A percentile compares a stretch with the other conserved stretches of the same genome.
These are phyloP conservation scores for Beauveria bassiana DNA, from an alignment of 2,329 filamentous ascomycete species.

Conservation along the genomic window DNA sequence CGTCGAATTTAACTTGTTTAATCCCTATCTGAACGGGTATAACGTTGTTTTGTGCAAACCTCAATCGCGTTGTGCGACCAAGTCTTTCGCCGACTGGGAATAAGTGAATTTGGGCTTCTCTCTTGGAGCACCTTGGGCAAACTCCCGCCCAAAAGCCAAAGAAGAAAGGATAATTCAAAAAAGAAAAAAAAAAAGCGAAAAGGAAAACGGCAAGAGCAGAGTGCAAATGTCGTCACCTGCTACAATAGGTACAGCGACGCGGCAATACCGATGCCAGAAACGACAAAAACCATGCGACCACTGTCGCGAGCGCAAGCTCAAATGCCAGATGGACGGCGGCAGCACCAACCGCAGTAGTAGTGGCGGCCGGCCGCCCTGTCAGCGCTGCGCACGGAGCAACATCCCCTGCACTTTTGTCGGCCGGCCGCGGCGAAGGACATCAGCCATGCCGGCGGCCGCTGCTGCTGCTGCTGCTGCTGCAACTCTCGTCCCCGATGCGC, in stretches of 20 bases:
- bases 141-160: background rate
- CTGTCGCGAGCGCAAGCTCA: slow-evolving; percentile 13
- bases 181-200: background rate
- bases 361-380: slow-evolving; percentile 2
- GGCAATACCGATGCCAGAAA: slow-evolving; percentile 13
- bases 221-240: background rate
- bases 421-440: slow-evolving; percentile 6
- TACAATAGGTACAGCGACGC: background rate
- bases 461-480: background rate
- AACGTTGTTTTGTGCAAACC: background rate
- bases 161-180: background rate
- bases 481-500: background rate
- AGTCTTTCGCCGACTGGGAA: background rate
- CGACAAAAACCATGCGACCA: slow-evolving; percentile 11
- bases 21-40: background rate
- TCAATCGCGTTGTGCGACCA: background rate
- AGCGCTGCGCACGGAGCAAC: slow-evolving; percentile 6
- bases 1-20: background rate
- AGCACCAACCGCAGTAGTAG: background rate
- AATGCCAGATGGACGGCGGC: slow-evolving; percentile 9
- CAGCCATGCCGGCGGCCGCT: background rate
- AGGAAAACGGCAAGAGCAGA: background rate
- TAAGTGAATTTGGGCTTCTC: background rate
- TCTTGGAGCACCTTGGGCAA: background rate
- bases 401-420: slow-evolving; percentile 12